A percentile compares a stretch with the other conserved stretches of the same genome.
Evolutionary conservation across 2,329 filamentous ascomycete species (phyloP).

Genomic region (Coniochaeta sp.): DNA sequence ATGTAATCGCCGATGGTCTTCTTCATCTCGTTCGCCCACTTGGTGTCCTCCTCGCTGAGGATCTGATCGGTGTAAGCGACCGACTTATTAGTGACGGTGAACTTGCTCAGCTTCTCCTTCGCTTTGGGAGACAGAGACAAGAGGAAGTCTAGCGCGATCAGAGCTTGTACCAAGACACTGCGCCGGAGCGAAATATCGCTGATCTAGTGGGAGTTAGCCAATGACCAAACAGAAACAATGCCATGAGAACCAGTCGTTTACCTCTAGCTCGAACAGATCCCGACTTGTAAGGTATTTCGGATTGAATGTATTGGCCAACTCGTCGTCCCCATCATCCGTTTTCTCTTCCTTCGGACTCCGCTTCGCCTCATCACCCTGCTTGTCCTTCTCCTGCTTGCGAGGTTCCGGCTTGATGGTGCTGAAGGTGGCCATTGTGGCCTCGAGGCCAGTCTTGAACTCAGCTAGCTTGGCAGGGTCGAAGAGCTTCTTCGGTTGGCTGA

Average conservation of each 20-base stretch:
- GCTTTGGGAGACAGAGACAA: constrained; percentile 79
- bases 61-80: constrained; percentile 74
- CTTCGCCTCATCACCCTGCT: constrained; percentile 54
- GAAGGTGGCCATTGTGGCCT: constrained; percentile 55
- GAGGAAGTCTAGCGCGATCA: constrained; percentile 92
- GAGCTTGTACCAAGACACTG: constrained; percentile 88
- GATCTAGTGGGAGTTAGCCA: constrained; percentile 49
- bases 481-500: constrained; percentile 80
- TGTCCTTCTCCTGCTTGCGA: constrained; percentile 27
- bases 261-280: constrained; percentile 92
- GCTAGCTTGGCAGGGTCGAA: constrained; percentile 67
- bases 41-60: constrained; percentile 77
- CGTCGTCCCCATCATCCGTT: constrained; percentile 50
- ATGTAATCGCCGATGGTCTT: constrained; percentile 75
- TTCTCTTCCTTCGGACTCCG: constrained; percentile 66
- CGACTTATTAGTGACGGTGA: constrained; percentile 69
- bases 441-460: constrained; percentile 72
- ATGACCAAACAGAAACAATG: background rate
- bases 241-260: constrained; percentile 32
- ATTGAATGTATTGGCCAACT: constrained; percentile 73
- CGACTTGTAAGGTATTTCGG: constrained; percentile 97
- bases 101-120: constrained; percentile 68
- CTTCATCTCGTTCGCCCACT: constrained; percentile 79
- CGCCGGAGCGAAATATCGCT: constrained; percentile 91
- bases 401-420: constrained; percentile 41